Evolutionary conservation across 140 eudicot genomes (phyloP), one percentile per base, ranked within the genome.

Genomic region (Bidens hawaiensis): DNA sequence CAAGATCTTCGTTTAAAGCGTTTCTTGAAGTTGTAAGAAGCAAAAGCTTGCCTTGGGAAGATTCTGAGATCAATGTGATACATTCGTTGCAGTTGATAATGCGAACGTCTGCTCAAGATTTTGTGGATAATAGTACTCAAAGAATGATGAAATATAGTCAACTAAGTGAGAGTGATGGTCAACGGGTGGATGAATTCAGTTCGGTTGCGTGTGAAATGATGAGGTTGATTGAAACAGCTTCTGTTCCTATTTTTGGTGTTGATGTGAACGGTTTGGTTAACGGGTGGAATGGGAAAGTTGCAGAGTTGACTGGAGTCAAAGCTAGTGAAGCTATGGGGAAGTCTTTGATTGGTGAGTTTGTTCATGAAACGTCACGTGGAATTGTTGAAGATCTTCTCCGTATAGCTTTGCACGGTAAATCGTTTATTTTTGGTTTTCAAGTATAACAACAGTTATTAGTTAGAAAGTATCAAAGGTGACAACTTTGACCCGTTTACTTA

Each of bases 51-150:
- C 82, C 95, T 0, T 86, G 91, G 95, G 91, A 80, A 71, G 51
- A 30, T 69, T 51, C 76, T 1, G 95, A 83, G 50, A 78, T 83
- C 14, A 76, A 86, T 76, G 91, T 83, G 21, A 83, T 86, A 70
- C 91, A 81, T 71, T 83, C 90, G 56, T 76, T 86, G 78, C 95
- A 86, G 83, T 68, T 83, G 34, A 83, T 86, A n/a, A 52, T 86
- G 80, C 70, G 85, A 67, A 70, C 86, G 50, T 69, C 78, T 0
- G 55, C 74, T 69, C 82, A 50, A 69, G 73, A 75, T 30, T 55
- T 13, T 70, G 81, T 25, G 23, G 76, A 55, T 22, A 48, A 21
- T 60, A 56, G 23, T 11, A 25, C 6, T 56, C 40, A 28, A 64
- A 79, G 72, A 75, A 42, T 54, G 38, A 31, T 62, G 62, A 26